Evolutionary conservation across 106 monocot genomes (phyloP).

Genomic region (Allium sativum): DNA sequence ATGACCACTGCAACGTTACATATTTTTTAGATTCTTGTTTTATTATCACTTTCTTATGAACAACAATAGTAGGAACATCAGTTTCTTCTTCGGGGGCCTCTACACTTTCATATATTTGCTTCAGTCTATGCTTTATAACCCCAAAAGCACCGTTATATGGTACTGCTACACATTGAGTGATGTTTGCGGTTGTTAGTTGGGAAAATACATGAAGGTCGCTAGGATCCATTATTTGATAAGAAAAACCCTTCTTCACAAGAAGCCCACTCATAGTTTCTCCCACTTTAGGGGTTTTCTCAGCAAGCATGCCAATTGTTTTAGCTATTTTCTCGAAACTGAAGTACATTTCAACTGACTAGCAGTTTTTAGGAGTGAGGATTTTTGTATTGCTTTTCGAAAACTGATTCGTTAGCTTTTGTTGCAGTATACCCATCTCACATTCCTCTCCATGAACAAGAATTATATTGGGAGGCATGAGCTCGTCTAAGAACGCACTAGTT

Average conservation of each 20-base stretch:
- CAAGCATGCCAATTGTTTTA: conserved; percentile 74
- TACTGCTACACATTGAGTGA: conserved; percentile 74
- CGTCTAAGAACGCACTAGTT: conserved; percentile 80
- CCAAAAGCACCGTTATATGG: conserved; percentile 88
- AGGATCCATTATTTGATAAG: conserved; percentile 90
- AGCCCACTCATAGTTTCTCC: conserved; percentile 74
- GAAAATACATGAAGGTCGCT: conserved; percentile 91
- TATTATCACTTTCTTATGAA: conserved; percentile 82
- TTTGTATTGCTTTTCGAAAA: conserved; percentile 71
- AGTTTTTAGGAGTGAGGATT: conserved; percentile 62
- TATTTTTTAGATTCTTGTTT: conserved; percentile 64
- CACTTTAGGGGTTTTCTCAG: conserved; percentile 63
- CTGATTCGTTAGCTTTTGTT: conserved; percentile 62
- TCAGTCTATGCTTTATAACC: conserved; percentile 80
- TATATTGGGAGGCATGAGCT: conserved; percentile 86
- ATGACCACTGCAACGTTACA: conserved; percentile 72
- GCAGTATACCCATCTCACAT: conserved; percentile 86
- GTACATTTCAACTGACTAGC: conserved; percentile 83
- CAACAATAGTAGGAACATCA: conserved; percentile 52
- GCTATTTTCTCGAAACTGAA: conserved; percentile 98
- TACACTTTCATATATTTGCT: conserved; percentile 93
- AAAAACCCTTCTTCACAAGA: conserved; percentile 89
- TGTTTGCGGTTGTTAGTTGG: conserved; percentile 77
- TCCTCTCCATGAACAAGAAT: conserved; percentile 96
- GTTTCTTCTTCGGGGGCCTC: conserved; percentile 43